phyloP scores from a whole-genome alignment of 805 yeast species.

The Metschnikowia vanudenii region DNA sequence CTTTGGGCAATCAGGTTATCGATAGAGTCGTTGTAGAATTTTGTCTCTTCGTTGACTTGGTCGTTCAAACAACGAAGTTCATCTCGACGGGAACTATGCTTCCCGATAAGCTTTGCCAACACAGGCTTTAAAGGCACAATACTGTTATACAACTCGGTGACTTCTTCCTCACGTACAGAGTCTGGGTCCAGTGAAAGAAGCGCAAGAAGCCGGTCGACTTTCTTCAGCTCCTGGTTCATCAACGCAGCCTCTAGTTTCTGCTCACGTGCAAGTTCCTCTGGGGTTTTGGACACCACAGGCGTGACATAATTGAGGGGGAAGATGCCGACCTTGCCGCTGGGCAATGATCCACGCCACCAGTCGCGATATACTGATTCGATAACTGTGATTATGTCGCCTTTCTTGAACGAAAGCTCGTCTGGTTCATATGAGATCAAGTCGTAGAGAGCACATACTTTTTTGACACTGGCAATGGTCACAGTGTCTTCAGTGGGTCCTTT shows the following conservation, averaged over 20 bases:
- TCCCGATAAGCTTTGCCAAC: conserved; percentile 71
- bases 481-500: conserved; percentile 3
- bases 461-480: conserved; percentile 45
- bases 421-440: conserved; percentile 76
- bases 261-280: conserved; percentile 56
- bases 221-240: conserved; percentile 48
- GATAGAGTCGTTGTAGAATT: conserved; percentile 65
- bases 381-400: conserved; percentile 86
- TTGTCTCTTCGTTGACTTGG: conserved; percentile 67
- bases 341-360: conserved; percentile 91
- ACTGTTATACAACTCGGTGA: conserved; percentile 70
- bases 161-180: conserved; percentile 53
- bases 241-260: conserved; percentile 50
- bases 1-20: conserved; percentile 33
- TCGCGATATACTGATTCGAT: conserved; percentile 85
- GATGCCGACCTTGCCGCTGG: conserved; percentile 75
- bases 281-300: conserved; percentile 65
- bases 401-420: conserved; percentile 82
- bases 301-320: conserved; percentile 92
- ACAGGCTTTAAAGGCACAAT: conserved; percentile 72
- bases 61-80: conserved; percentile 71
- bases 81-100: conserved; percentile 72
- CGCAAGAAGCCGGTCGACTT: conserved; percentile 69
- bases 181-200: conserved; percentile 42
- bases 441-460: conserved; percentile 80